Percentiles rank a stretch among this genome's conserved stretches.
Conservation (phyloP, 306 rosid species). For the Herpetospermum pedunculosum region DNA sequence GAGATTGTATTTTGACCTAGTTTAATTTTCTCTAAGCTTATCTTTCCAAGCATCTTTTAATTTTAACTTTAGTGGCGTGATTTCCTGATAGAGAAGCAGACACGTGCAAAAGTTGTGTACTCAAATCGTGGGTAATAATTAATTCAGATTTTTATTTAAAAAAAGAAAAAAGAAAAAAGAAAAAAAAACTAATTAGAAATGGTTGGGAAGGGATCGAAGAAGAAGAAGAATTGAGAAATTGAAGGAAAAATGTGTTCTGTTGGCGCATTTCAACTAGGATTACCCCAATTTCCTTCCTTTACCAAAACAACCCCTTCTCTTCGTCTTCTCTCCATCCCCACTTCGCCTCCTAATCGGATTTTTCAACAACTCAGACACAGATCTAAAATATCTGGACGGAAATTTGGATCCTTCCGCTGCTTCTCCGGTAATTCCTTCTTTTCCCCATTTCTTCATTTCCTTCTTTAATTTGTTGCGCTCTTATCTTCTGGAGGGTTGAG, state of each 20-base stretch:
- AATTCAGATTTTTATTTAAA: no score
- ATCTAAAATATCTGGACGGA: conserved; percentile 15
- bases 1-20: no score
- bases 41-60: no score
- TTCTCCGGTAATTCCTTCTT: conserved; percentile 39
- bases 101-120: no score
- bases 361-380: conserved; percentile 19
- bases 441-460: background rate
- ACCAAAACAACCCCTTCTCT: conserved; percentile 11
- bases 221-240: conserved; percentile 2
- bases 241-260: conserved; percentile 25
- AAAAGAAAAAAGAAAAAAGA: no score
- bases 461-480: background rate
- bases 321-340: conserved; percentile 11
- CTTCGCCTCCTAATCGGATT: conserved; percentile 16
- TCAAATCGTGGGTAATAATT: no score
- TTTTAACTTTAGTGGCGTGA: no score
- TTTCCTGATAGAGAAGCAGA: no score
- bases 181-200: no score
- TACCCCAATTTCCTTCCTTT: conserved; percentile 18
- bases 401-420: conserved; percentile 36
- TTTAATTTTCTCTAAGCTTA: no score
- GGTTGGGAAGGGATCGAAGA: background rate
- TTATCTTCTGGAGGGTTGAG: background rate
- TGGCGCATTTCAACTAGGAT: conserved; percentile 21